Base-by-base conservation (phyloP, 2,329 filamentous ascomycete genomes). In the Trichoderma breve region DNA sequence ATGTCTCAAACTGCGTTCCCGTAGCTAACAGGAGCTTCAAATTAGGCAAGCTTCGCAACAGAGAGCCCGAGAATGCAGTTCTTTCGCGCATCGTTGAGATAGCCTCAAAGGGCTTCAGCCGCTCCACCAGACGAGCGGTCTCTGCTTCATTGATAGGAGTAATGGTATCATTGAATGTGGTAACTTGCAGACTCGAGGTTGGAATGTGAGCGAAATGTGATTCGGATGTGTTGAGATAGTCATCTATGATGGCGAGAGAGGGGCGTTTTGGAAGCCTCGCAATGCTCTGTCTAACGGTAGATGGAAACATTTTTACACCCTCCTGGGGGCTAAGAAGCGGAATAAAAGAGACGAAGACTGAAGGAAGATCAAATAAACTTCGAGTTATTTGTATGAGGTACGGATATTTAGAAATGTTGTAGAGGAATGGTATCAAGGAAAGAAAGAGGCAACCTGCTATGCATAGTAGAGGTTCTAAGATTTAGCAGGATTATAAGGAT, bases 1-100 rank as follows among this genome's bases (percentile, higher is more conserved):
- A 88, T 2, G 84, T 84, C 69, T 86, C 84, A 73, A 92, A 91
- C 47, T 88, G 85, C 0, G 81, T 85, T 3, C 88, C 89, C 0
- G 89, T 91, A 2, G 88, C 90, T 14, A 92, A 82, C 9, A 92
- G 83, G 0, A 91, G 80, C 76, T 87, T 89, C 3, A 92, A 82
- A 62, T 92, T 91, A 0, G 90, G 90, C 0, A 93, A 83, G 18
- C 84, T 77, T 4, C 81, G 77, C 5, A 92, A 82, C 0, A 92
- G 80, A 0, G 83, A 80, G 2, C 80, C 82, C 0, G 88, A 84
- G 74, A 93, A 90, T 0, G 89, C 84, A 0, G 68, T 73, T 3
- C 71, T 30, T 63, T 73, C 55, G 7, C 55, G 66, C n/a, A 69
- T 14, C 26, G 65, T n/a, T 5, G 55, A 61, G 6, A 69, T 69